A percentile compares a stretch with the other conserved stretches of the same genome.
Conservation (phyloP, 768 basidiomycete genomes). For the button mushroom (Agaricus bisporus) region DNA sequence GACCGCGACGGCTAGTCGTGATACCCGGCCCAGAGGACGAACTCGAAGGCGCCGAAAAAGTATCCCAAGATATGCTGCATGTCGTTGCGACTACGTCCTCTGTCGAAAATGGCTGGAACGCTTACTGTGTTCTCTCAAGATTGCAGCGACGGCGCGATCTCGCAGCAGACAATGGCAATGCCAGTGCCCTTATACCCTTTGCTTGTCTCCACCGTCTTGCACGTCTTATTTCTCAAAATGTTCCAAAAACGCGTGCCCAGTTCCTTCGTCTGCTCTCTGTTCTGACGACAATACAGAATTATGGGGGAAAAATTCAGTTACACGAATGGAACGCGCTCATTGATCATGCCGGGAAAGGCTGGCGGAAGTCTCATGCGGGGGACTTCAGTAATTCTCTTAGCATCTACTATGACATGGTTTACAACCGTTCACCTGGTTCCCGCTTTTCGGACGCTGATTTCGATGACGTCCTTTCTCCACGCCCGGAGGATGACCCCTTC, state of each 20-base stretch:
- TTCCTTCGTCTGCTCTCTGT: conserved; percentile 70
- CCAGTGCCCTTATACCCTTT: conserved; percentile 26
- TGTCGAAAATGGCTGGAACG: conserved; percentile 32
- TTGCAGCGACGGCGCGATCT: conserved; percentile 14
- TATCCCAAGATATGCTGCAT: conserved; percentile 3
- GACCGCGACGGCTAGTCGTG: background rate
- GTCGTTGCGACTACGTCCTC: conserved; percentile 4
- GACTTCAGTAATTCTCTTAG: conserved; percentile 58
- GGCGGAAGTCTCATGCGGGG: conserved; percentile 47
- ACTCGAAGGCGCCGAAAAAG: background rate
- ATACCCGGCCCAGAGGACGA: conserved; percentile 2
- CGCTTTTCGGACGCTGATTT: conserved; percentile 10
- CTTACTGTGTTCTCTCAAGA: conserved; percentile 31
- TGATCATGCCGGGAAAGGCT: conserved; percentile 59
- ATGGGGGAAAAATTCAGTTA: conserved; percentile 47
- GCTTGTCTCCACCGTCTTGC: conserved; percentile 56
- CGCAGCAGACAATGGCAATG: conserved; percentile 15
- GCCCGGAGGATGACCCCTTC: background rate
- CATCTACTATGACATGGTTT: conserved; percentile 57
- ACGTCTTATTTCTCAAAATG: conserved; percentile 47
- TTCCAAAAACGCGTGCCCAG: conserved; percentile 50
- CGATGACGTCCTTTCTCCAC: conserved; percentile 4
- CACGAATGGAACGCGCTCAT: conserved; percentile 79
- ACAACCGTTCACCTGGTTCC: conserved; percentile 35
- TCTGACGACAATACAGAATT: conserved; percentile 46